Base-by-base conservation (phyloP, 202 grass and related monocot species). In the Zizania palustris region DNA sequence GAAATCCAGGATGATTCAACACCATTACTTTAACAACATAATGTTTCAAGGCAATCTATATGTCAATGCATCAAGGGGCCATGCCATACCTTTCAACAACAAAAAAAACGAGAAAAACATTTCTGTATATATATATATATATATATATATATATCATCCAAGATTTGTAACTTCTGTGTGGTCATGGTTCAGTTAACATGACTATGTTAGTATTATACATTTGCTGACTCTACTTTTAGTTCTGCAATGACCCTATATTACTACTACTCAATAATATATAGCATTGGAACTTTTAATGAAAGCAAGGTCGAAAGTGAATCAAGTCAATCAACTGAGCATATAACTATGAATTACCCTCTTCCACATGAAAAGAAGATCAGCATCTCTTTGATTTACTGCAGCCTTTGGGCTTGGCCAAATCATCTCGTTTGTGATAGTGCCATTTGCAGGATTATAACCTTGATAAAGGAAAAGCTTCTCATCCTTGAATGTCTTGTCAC, bases 391-490 rank as follows among this genome's bases (percentile, higher is more conserved):
- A 73, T 93, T 90, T 70, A 97, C 51, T 34, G 77, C 65, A 63
- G 64, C 86, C 60, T 82, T 74, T 45, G 76, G 82, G 10, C 65
- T 50, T 20, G 69, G 51, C 75, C 37, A 79, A 82, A 93, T 66
- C 53, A 78, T 60, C 45, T 72, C 90, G 39, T 90, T 90, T 36
- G 82, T 72, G 1, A 60, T 56, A 65, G 92, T 88, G 55, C 80
- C 69, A 76, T 92, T 93, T 63, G 82, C 75, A 75, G 91, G 94
- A 73, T 93, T 43, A 34, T 93, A 97, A 59, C 94, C 94, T 85
- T 97, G 94, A 81, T 92, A 97, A 46, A 88, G 82, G 82, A 88
- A 97, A 65, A 97, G 81, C 76, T 88, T 92, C 65, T 97, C 88
- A 5, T 81, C 39, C 78, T 86, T 97, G 72, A 97, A 88, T 77